Evolutionary conservation across 1,284 basidiomycete genomes (phyloP), one percentile per base, ranked within the genome.

Genomic region (Cryptococcus wingfieldii): DNA sequence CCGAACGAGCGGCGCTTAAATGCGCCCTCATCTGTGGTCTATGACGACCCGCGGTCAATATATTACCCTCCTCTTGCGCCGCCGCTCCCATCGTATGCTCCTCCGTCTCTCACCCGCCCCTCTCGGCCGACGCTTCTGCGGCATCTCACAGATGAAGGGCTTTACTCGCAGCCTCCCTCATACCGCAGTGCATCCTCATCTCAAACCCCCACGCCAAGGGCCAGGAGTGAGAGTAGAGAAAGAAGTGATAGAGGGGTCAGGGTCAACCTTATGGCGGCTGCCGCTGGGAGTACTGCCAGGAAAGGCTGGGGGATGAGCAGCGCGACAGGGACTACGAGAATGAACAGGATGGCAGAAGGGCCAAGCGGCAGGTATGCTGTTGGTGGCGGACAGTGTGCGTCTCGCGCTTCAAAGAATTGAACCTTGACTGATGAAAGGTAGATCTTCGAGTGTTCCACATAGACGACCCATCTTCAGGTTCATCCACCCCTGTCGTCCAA

Each of bases 301-400:
- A 46, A 52, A 41, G 66, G 60, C 14, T 62, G 60, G 60, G 58
- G 63, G 12, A 60, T 61, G 55, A 57, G 55, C 27, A 43, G 60
- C 7, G 58, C 58, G 5, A 53, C 65, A 2, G 59, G 58, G 6
- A 60, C 57, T 10, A 59, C 68, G 5, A 61, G 70, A 43, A 54
- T 76, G 44, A 72, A 59, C 18, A 65, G 67, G 25, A 75, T 77
- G 72, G 74, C 71, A 5, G 60, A 66, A 50, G 75, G 75, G 5
- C 67, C 71, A 4, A 61, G 64, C 7, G 72, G 72, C 2, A 63
- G 59, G 16, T 74, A 70, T 47, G 74, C 66, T 3, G 62, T 77
- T 5, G 76, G 75, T 10, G 76, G 74, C 14, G 69, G 71, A 13
- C 74, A 76, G 53, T 72, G 74, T 77, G 58, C 61, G 74, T 68